phyloP scores from a whole-genome alignment of 768 basidiomycete genomes.

The Trametes cinnabarina region DNA sequence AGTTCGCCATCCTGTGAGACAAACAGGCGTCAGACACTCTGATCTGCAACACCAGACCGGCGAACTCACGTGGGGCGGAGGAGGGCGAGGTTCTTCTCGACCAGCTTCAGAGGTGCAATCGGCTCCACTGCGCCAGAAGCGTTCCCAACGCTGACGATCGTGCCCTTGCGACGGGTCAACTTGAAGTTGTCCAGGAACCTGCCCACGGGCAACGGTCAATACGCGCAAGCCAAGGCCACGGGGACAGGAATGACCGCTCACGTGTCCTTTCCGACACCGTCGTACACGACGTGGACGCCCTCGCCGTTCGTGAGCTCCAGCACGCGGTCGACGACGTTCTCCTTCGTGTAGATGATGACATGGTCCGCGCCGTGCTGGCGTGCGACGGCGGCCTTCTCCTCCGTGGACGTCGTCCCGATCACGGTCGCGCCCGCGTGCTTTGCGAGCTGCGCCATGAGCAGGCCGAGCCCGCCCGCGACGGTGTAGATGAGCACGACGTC shows the following conservation, averaged over 20 bases:
- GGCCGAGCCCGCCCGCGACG: conserved; percentile 85
- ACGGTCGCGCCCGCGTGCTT: conserved; percentile 79
- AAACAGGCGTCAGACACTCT: conserved; percentile 1
- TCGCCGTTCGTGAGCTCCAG: conserved; percentile 73
- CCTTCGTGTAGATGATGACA: conserved; percentile 77
- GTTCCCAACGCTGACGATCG: conserved; percentile 84
- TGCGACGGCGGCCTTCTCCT: conserved; percentile 80
- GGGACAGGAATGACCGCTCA: conserved; percentile 41
- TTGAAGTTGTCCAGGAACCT: conserved; percentile 83
- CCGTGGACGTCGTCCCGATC: conserved; percentile 88
- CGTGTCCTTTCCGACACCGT: conserved; percentile 98
- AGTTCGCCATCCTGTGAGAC: conserved; percentile 67
- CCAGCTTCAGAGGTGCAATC: conserved; percentile 68
- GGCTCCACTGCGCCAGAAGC: conserved; percentile 81
- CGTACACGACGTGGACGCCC: conserved; percentile 85
- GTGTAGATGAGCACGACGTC: conserved; percentile 87
- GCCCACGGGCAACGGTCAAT: neutral
- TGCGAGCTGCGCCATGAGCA: conserved; percentile 65
- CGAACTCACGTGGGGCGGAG: conserved; percentile 58
- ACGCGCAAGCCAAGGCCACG: neutral
- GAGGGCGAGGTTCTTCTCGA: conserved; percentile 77
- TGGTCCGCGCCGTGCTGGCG: conserved; percentile 79
- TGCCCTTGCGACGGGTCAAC: conserved; percentile 77
- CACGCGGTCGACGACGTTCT: conserved; percentile 72
- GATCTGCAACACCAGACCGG: neutral